Percentiles rank a stretch among this genome's conserved stretches.
phyloP scores from a whole-genome alignment of 2,329 filamentous ascomycete genomes.

The Fusarium sp. region DNA sequence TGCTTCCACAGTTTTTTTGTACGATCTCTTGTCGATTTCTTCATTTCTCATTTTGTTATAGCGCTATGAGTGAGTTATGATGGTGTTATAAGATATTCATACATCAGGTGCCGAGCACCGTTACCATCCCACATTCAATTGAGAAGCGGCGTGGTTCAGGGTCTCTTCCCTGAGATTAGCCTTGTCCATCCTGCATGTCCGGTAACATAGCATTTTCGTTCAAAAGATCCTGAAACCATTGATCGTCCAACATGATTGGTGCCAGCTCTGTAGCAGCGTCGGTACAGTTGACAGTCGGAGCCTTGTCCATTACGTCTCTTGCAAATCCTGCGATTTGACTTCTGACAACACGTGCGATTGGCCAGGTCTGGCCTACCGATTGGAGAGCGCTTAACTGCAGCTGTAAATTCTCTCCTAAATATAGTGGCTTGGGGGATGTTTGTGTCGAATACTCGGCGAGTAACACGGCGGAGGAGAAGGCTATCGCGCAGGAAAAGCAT shows the following conservation, averaged over 20 bases:
- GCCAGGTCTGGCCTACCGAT: background rate
- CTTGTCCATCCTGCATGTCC: too few species aligned
- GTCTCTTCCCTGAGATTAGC: too few species aligned
- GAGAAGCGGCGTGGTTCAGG: too few species aligned
- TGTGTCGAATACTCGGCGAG: background rate
- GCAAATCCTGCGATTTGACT: background rate
- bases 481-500: background rate
- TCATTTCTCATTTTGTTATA: too few species aligned
- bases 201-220: background rate
- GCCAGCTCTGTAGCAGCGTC: background rate
- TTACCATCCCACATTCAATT: too few species aligned
- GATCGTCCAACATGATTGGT: background rate
- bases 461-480: background rate
- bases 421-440: background rate
- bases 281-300: background rate
- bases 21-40: too few species aligned
- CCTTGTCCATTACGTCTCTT: background rate
- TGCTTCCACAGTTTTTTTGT: too few species aligned
- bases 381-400: background rate
- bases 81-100: too few species aligned
- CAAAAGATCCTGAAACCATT: background rate
- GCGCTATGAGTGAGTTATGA: too few species aligned
- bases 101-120: too few species aligned
- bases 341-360: background rate
- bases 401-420: background rate